Evolutionary conservation across 1,284 basidiomycete genomes (phyloP), one percentile per base, ranked within the genome.

Genomic region (Lentinula novae-zelandiae): DNA sequence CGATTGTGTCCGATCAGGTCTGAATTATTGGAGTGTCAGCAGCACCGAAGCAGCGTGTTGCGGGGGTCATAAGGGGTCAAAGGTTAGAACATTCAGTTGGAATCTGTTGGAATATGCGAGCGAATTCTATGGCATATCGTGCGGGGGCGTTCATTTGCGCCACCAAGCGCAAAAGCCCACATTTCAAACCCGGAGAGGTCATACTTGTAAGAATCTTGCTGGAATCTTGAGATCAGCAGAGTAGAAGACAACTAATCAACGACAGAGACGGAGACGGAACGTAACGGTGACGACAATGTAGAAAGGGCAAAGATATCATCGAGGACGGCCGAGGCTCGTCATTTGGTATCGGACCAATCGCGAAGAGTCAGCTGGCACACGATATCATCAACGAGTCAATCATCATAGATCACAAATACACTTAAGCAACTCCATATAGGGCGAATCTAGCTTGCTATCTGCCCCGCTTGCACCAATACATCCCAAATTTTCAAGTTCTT

Each of bases 401-500:
- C 44, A 22, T 10, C 8, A 5, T 46, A 7, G 20, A 9, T 8
- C n/a, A 1, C 3, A 20, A 7, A 20, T 46, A 46, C 15, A 46
- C 44, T 22, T 46, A 1, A 46, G 44, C 6, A 46, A 46, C 15
- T 46, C 44, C 20, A 46, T 46, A 17, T 46, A 9, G 10, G 22
- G 44, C 44, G 22, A 7, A 22, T 51, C 50, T 34, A 33, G 15
- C 15, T 38, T n/a, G 20, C 6, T 7, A 12, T 36, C 34, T 53
- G 52, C 4, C 36, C n/a, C 3, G 34, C 52, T 20, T 39, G 52
- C 51, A 38, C 34, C 33, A 53, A 64, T 64, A 63, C 62, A 65
- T 62, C 27, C 27, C 27, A 27, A 27, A 27, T 3, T 27, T 27
- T 27, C 3, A 3, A 27, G 62, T 44, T 15, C 40, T 52, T 6